These are phyloP conservation scores for Debaryomyces subglobosus DNA, from an alignment of 1,139 yeast species.

Conservation along the genomic window DNA sequence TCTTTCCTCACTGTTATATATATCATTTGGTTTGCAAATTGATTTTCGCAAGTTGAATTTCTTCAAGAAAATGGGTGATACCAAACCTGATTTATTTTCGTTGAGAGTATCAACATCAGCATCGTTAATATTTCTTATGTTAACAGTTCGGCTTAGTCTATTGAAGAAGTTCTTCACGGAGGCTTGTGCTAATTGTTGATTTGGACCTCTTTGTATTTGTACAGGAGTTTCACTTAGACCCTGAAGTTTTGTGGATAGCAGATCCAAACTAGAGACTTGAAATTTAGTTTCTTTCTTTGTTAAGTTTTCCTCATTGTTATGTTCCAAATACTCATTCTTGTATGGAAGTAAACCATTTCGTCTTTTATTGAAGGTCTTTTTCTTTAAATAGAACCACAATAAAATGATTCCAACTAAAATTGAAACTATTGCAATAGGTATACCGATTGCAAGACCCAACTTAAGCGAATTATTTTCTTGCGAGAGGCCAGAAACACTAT, in stretches of 20 bases:
- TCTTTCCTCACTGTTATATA: conserved; percentile 1
- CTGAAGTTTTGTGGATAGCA: conserved; percentile 1
- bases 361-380: conserved; percentile 17
- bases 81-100: conserved; percentile 11
- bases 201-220: conserved; percentile 1
- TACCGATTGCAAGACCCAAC: conserved; percentile 46
- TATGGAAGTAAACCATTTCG: conserved; percentile 15
- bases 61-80: conserved; percentile 40
- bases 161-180: conserved; percentile 19
- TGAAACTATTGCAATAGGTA: conserved; percentile 42
- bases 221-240: background rate
- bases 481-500: background rate
- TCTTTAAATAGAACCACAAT: conserved; percentile 24
- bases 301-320: conserved; percentile 8
- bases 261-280: conserved; percentile 1
- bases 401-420: conserved; percentile 28
- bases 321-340: conserved; percentile 12
- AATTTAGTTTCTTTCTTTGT: conserved; percentile 7
- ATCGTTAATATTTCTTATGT: conserved; percentile 12
- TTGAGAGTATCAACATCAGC: background rate
- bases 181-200: conserved; percentile 8
- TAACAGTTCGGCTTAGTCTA: conserved; percentile 21
- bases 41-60: conserved; percentile 33
- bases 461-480: conserved; percentile 18
- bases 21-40: conserved; percentile 6